Evolutionary conservation across 2,329 filamentous ascomycete species (phyloP), one percentile per base, ranked within the genome.

Genomic region (Verticillium nubilum): DNA sequence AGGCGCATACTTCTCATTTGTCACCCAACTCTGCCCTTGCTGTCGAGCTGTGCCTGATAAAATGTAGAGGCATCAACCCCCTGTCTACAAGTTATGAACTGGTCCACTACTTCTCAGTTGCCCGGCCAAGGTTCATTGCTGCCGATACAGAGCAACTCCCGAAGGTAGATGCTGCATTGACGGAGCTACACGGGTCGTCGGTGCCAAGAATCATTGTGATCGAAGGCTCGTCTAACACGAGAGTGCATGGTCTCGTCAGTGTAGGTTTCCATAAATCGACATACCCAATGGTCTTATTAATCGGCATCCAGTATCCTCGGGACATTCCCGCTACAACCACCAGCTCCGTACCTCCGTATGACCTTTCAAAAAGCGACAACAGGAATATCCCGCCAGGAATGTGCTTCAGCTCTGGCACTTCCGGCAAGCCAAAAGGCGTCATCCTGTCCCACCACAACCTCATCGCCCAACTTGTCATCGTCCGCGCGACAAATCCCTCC

Each of bases 391-490:
- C 42, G 10, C n/a, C 42, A 29, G 74, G 73, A 2, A 76, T 77
- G 19, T 74, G 76, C 56, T 62, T 69, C 13, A 69, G 67, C 1
- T 59, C 76, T 71, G 94, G 94, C 7, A 98, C 94, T 0, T 97
- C 94, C 0, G 94, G 94, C 2, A 78, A 92, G 56, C 93, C 94
- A 0, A 98, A 98, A 74, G 94, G 93, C 17, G 94, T 97, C 15
- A 90, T 91, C 84, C 79, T 97, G 31, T 89, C 86, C 7, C 94
- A 98, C 73, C 73, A 77, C 65, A 97, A 97, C 71, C 87, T 97
- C 61, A 84, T 96, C 12, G 78, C 91, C 60, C 96, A 97, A 71
- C 7, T 69, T 1, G 53, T 65, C 19, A 19, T 56, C 2, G 10
- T 67, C 4, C 59, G 67, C 2, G 60, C 65, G 1, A 67, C 67